Base-by-base conservation (phyloP, 2,329 filamentous ascomycete species). In the Xylaria sp. region DNA sequence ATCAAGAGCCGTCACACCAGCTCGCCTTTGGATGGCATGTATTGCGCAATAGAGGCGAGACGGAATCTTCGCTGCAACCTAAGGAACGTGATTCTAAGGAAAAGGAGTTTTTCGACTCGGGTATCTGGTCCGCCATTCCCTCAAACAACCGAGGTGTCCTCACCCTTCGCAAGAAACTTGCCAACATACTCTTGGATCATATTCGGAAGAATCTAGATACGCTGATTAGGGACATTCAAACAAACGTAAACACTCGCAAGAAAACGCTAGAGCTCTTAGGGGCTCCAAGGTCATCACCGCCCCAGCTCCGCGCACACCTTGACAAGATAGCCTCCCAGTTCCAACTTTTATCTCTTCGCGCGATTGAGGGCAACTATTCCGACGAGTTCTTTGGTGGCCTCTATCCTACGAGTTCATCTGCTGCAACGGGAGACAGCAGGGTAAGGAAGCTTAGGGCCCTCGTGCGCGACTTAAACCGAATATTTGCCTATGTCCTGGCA, bases 11-110 rank as follows among this genome's bases (percentile, higher is more conserved):
- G 0, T 70, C 71, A 0, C 71, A 80, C 15, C 75, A 75, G 20
- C 62, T 81, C 0, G 71, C 79, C 36, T 79, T 83, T 0, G 85
- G 85, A 0, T 88, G 85, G 85, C 84, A 88, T 68, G 80, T 87
- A 20, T 69, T 89, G 5, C 83, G 81, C 22, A 88, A 88, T 65
- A 75, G 80, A 9, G 72, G 72, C 1, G 79, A 81, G n/a, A 67
- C 73, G 4, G 74, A 79, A 20, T 58, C 57, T n/a, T 60, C 54
- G 0, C 17, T 63, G 1, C 68, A 66, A 0, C 59, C 73, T 17
- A 70, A 73, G 0, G 68, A 74, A 25, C 74, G 79, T 4, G 78
- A 82, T 38, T 38, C 68, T 1, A 65, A 73, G 9, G 78, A 82
- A 60, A 49, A 68, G 1, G 29, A 64, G 0, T 81, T 81, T 62